A percentile compares a stretch with the other conserved stretches of the same genome.
phyloP scores from a whole-genome alignment of 2,329 filamentous ascomycete genomes.

The Cladophialophora bantiana region DNA sequence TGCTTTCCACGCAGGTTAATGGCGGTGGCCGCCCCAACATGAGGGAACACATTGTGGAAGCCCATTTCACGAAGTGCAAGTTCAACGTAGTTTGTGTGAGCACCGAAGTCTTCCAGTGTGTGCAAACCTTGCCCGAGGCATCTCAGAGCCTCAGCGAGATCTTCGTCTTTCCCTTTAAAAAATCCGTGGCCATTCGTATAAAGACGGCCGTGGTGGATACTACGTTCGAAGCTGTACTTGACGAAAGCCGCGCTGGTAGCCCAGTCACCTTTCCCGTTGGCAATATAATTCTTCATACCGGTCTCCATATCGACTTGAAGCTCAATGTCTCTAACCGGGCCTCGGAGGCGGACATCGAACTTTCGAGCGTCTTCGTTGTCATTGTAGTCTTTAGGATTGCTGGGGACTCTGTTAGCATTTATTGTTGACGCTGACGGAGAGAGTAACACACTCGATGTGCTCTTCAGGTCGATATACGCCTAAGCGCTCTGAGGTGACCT shows the following conservation, averaged over 20 bases:
- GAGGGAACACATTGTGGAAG: conserved; percentile 72
- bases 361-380: conserved; percentile 85
- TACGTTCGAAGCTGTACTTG: conserved; percentile 73
- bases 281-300: conserved; percentile 99
- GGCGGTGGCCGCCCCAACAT: conserved; percentile 71
- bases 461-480: conserved; percentile 80
- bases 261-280: conserved; percentile 86
- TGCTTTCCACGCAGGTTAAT: conserved; percentile 70
- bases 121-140: conserved; percentile 79
- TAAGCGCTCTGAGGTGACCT: conserved; percentile 79
- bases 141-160: conserved; percentile 80
- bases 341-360: conserved; percentile 80
- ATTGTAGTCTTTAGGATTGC: conserved; percentile 82
- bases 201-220: conserved; percentile 78
- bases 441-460: conserved; percentile 55
- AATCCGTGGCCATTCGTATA: conserved; percentile 71
- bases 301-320: conserved; percentile 76
- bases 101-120: conserved; percentile 79
- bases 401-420: conserved; percentile 57
- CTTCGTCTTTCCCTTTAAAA: conserved; percentile 70
- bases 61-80: conserved; percentile 77
- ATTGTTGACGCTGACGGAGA: background rate
- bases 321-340: conserved; percentile 74
- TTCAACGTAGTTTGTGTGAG: conserved; percentile 85
- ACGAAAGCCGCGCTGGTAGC: conserved; percentile 89